A percentile compares a stretch with the other conserved stretches of the same genome.
These are phyloP conservation scores for Tritrichomonas foetus DNA, from an alignment of 208 protist genomes.

Conservation along the genomic window DNA sequence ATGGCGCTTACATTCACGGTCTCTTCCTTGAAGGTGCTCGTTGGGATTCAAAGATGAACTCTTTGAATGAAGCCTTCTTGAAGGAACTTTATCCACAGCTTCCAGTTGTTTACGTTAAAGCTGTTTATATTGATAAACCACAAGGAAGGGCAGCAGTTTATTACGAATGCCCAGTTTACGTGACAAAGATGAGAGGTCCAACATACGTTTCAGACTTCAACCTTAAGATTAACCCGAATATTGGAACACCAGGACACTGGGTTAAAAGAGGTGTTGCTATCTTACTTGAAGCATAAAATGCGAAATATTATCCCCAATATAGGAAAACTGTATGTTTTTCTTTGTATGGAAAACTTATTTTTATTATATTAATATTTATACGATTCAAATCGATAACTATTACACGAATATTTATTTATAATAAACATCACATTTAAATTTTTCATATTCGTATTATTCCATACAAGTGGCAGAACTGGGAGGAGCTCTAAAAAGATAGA, in stretches of 20 bases:
- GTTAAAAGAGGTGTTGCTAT: conserved; percentile 87
- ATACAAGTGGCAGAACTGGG: too few relatives aligned
- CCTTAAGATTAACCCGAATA: conserved; percentile 76
- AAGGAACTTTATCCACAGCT: conserved; percentile 57
- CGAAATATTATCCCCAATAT: too few relatives aligned
- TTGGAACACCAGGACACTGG: conserved; percentile 82
- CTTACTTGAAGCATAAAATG: conserved; percentile 66
- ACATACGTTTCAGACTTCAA: conserved; percentile 82
- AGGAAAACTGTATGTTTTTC: too few relatives aligned
- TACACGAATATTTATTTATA: too few relatives aligned
- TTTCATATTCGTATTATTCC: too few relatives aligned
- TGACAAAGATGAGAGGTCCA: conserved; percentile 70
- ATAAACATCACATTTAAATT: too few relatives aligned
- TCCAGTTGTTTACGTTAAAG: conserved; percentile 67
- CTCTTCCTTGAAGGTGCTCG: conserved; percentile 90
- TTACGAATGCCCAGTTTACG: conserved; percentile 94
- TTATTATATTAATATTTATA: too few relatives aligned
- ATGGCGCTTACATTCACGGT: conserved; percentile 91
- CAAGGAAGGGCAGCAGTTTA: conserved; percentile 56
- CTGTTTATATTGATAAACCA: conserved; percentile 60
- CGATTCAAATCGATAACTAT: too few relatives aligned
- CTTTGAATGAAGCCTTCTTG: conserved; percentile 80
- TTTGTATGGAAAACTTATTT: too few relatives aligned
- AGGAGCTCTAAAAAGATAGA: too few relatives aligned
- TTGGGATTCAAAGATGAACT: conserved; percentile 74